Conservation (phyloP, 2,329 filamentous ascomycete genomes). For the Aspergillus jensenii region DNA sequence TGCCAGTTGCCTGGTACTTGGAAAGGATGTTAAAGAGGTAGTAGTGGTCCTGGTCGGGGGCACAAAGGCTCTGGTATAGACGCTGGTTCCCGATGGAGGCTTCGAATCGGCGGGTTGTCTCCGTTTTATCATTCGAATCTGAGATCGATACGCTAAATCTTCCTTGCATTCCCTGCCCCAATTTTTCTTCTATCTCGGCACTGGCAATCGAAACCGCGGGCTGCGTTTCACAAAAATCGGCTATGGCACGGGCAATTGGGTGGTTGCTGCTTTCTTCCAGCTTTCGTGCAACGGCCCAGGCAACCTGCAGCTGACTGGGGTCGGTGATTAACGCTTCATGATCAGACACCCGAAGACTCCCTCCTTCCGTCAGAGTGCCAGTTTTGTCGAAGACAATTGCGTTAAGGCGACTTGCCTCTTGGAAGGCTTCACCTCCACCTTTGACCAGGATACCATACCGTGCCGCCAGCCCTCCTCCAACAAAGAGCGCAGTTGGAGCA, state of each 20-base stretch:
- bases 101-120: constrained; percentile 37
- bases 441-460: constrained; percentile 79
- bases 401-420: constrained; percentile 75
- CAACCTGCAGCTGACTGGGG: constrained; percentile 33
- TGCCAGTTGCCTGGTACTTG: constrained; percentile 42
- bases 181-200: constrained; percentile 52
- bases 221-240: constrained; percentile 46
- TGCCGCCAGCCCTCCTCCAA: constrained; percentile 76
- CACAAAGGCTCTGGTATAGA: constrained; percentile 41
- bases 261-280: constrained; percentile 62
- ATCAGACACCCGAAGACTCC: constrained; percentile 57
- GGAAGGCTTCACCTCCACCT: constrained; percentile 81
- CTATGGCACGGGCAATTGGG: constrained; percentile 58
- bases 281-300: constrained; percentile 48
- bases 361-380: constrained; percentile 72
- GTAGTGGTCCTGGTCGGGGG: constrained; percentile 32
- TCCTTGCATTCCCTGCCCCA: constrained; percentile 59
- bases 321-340: constrained; percentile 43
- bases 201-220: constrained; percentile 26
- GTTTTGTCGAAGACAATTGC: constrained; percentile 88
- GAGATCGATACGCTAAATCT: constrained; percentile 42
- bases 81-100: constrained; percentile 60
- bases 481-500: constrained; percentile 84
- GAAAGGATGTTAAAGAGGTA: constrained; percentile 36
- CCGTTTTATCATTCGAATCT: constrained; percentile 7